A percentile compares a stretch with the other conserved stretches of the same genome.
These are phyloP conservation scores for Rhodofomes roseus DNA, from an alignment of 1,284 basidiomycete species.

Conservation along the genomic window DNA sequence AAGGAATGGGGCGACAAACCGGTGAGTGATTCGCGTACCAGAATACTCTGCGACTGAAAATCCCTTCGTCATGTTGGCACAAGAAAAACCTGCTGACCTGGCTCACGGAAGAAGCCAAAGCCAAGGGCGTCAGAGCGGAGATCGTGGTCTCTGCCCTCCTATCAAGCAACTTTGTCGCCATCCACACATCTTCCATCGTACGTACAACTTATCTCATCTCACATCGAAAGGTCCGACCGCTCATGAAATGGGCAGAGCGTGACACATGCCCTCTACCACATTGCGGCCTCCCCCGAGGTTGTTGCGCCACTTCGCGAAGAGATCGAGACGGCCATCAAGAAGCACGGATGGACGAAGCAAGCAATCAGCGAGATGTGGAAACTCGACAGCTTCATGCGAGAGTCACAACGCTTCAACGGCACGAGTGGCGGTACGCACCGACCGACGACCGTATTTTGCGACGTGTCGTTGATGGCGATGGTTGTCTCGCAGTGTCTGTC, in stretches of 20 bases:
- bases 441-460: too few relatives aligned
- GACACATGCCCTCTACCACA: constrained; percentile 35
- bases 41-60: neutral
- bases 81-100: constrained; percentile 12
- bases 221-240: neutral
- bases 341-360: constrained; percentile 42
- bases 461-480: neutral
- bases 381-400: constrained; percentile 50
- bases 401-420: constrained; percentile 37
- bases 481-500: constrained; percentile 7
- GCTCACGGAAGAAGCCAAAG: constrained; percentile 14
- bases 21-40: neutral
- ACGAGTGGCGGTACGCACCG: constrained; percentile 20
- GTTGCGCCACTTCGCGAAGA: constrained; percentile 42
- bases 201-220: constrained; percentile 5
- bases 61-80: neutral
- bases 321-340: constrained; percentile 30
- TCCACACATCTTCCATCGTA: constrained; percentile 28
- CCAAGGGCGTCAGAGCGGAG: constrained; percentile 6
- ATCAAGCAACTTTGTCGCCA: constrained; percentile 27
- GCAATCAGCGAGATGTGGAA: constrained; percentile 41
- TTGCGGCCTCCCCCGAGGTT: constrained; percentile 38
- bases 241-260: constrained; percentile 25
- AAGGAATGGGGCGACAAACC: constrained; percentile 1
- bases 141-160: constrained; percentile 18